These are phyloP conservation scores for Lactarius indigo DNA, from an alignment of 768 basidiomycete species.

Conservation along the genomic window DNA sequence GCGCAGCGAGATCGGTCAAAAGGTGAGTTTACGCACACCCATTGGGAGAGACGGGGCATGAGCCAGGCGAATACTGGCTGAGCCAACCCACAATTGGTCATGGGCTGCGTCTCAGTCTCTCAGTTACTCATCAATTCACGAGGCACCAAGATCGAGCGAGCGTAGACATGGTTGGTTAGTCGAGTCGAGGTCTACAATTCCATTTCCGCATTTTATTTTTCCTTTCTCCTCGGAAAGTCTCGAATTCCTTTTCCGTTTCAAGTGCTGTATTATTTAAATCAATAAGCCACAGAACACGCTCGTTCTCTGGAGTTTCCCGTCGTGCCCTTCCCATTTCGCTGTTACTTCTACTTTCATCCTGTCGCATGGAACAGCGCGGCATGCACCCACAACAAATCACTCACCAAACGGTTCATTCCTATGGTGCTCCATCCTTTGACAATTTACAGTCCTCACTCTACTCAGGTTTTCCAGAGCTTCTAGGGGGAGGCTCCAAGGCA, in stretches of 20 bases:
- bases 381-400: constrained; percentile 10
- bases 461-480: neutral
- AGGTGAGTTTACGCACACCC: constrained; percentile 1
- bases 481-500: constrained; percentile 2
- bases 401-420: constrained; percentile 6
- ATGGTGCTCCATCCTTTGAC: neutral
- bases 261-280: constrained; percentile 24
- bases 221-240: constrained; percentile 18
- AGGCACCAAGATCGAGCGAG: constrained; percentile 24
- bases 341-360: neutral
- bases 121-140: constrained; percentile 24
- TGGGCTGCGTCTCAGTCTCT: constrained; percentile 13
- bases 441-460: constrained; percentile 11
- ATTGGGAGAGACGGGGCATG: neutral
- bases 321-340: constrained; percentile 1
- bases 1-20: neutral
- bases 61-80: neutral
- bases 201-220: constrained; percentile 18
- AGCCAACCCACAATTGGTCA: constrained; percentile 7
- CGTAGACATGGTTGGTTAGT: constrained; percentile 12
- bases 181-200: constrained; percentile 14
- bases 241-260: constrained; percentile 18
- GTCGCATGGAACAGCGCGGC: constrained; percentile 10
- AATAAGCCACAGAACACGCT: constrained; percentile 7
- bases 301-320: constrained; percentile 3